Evolutionary conservation across 768 basidiomycete genomes (phyloP), one percentile per base, ranked within the genome.

Genomic region (Rhizopogon rudus): DNA sequence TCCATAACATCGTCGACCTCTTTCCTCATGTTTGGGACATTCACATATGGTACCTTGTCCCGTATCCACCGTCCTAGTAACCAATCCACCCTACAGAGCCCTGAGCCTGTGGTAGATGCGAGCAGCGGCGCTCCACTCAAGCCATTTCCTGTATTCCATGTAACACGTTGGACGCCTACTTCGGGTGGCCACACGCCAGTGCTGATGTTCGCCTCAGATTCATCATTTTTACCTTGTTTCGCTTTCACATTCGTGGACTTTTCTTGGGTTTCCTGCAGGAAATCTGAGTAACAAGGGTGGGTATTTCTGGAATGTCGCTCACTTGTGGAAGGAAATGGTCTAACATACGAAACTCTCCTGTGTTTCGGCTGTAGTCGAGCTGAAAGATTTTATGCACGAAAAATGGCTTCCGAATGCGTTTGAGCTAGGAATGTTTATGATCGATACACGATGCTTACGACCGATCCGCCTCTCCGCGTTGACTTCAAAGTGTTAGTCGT

Each of bases 21-120:
- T 63, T 75, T 74, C 56, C 90, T 74, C 59, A 91, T 81, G 8
- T 75, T 76, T 58, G 78, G 76, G 22, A 92, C 73, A 44, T 81
- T 76, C 28, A 75, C 76, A 71, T 90, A 92, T 2, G 90, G 88
- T 6, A 84, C 68, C 62, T 75, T 81, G 44, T 81, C 83, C 49
- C 76, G 81, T 41, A 81, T 72, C 84, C 86, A 95, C 56, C 84
- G 73, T n/a, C 93, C 93, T 62, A 78, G 71, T 14, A 95, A 64
- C 63, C 84, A 82, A 61, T 99, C 95, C 9, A 98, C 78, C 48
- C 96, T 75, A 61, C 89, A 93, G 17, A 98, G 71, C 1, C 95
- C 97, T 8, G 87, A 86, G 5, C 84, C 92, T 12, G 88, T 91
- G 0, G 84, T 88, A 16, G 87, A 88, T 2, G 88, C 93, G 17